Evolutionary conservation across 495 filamentous ascomycete genomes (phyloP).

Genomic region (Monascus purpureus): DNA sequence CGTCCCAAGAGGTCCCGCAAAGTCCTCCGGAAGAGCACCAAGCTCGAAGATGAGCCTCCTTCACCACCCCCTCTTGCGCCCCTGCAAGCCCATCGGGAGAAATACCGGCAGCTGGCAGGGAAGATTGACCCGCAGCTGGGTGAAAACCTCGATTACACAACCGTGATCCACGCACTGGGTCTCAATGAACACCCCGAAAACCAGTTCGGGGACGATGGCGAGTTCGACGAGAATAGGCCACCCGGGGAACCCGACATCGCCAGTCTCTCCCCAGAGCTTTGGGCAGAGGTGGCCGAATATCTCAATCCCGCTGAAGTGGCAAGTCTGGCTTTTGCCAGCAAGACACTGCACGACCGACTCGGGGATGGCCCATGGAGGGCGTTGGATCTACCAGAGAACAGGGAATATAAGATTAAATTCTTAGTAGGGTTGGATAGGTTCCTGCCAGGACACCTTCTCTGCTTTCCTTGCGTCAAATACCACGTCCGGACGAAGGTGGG

Average conservation of each 20-base stretch:
- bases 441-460: constrained; percentile 39
- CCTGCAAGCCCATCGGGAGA: constrained; percentile 23
- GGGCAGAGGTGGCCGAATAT: constrained; percentile 25
- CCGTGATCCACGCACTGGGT: constrained; percentile 32
- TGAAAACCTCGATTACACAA: constrained; percentile 33
- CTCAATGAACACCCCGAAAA: constrained; percentile 20
- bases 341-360: constrained; percentile 27
- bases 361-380: constrained; percentile 16
- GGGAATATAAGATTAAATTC: constrained; percentile 28
- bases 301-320: constrained; percentile 31
- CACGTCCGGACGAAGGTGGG: constrained; percentile 36
- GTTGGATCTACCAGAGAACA: constrained; percentile 24
- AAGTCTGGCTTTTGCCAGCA: constrained; percentile 32
- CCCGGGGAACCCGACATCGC: constrained; percentile 31
- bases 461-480: constrained; percentile 38
- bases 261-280: constrained; percentile 28
- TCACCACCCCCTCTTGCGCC: constrained; percentile 24
- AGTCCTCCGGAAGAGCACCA: constrained; percentile 27
- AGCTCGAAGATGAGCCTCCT: constrained; percentile 18
- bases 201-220: constrained; percentile 5
- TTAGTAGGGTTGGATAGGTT: constrained; percentile 28
- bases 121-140: constrained; percentile 33
- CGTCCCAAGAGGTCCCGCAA: constrained; percentile 34
- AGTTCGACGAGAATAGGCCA: constrained; percentile 12
- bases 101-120: constrained; percentile 18